Evolutionary conservation across 495 filamentous ascomycete genomes (phyloP).

Genomic region (Corynascus novoguineensis): DNA sequence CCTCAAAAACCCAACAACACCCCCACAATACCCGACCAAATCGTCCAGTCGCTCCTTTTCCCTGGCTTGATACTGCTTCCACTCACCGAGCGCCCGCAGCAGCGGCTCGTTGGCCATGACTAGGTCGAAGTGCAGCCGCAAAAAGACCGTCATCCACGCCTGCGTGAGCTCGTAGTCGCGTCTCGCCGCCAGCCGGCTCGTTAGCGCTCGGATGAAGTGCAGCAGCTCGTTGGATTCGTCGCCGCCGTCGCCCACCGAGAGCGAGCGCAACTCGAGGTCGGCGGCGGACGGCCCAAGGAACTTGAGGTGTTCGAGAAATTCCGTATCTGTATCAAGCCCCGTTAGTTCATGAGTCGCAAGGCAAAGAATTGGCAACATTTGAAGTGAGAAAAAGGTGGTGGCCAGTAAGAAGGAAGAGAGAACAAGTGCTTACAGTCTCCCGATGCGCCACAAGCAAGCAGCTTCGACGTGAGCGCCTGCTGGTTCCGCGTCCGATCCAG

Average conservation of each 20-base stretch:
- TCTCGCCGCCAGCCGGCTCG: constrained; percentile 55
- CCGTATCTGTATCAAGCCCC: constrained; percentile 31
- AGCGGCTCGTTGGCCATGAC: constrained; percentile 39
- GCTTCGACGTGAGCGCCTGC: constrained; percentile 55
- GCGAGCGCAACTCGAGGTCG: constrained; percentile 82
- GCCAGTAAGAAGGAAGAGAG: neutral
- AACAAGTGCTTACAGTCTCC: constrained; percentile 44
- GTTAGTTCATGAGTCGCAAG: too few species aligned
- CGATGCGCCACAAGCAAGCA: constrained; percentile 44
- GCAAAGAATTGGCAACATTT: too few species aligned
- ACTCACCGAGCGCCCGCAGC: constrained; percentile 51
- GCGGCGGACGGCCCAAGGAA: constrained; percentile 71
- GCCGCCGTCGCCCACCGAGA: constrained; percentile 45
- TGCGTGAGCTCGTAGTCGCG: constrained; percentile 89
- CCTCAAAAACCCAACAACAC: constrained; percentile 82
- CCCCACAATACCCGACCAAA: constrained; percentile 78
- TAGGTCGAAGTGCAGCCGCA: constrained; percentile 62
- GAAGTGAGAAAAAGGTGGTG: neutral
- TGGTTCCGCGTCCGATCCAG: constrained; percentile 37
- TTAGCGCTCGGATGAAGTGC: constrained; percentile 71
- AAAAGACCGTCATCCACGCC: constrained; percentile 92
- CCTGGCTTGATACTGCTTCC: constrained; percentile 60
- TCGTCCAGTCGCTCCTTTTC: constrained; percentile 66
- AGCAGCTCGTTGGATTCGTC: constrained; percentile 44
- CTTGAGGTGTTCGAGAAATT: constrained; percentile 72